phyloP scores from a whole-genome alignment of 345 rosid genomes.

The Lepidium africanum region DNA sequence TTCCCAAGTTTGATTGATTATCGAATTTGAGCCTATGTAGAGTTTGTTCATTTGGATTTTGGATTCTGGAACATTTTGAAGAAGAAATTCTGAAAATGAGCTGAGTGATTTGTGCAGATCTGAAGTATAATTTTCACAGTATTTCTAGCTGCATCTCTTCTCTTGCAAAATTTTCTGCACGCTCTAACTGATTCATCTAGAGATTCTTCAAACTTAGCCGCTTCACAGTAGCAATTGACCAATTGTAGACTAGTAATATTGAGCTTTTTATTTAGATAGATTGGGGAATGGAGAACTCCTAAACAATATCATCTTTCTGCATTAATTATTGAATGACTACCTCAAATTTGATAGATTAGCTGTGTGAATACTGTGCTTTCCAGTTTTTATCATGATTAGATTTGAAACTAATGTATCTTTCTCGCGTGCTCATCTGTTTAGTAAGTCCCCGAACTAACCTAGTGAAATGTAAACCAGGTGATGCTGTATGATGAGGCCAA shows the following conservation, averaged over 20 bases:
- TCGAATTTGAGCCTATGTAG: not conserved
- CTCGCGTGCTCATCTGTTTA: not conserved
- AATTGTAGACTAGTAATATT: not conserved
- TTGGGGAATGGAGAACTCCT: not conserved
- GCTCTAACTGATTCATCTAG: not conserved
- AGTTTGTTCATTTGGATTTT: not conserved
- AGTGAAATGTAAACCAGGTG: constrained; percentile 32
- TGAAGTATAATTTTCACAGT: not conserved
- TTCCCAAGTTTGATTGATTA: not conserved
- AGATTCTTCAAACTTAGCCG: not conserved
- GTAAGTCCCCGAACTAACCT: not conserved
- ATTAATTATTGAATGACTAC: not conserved
- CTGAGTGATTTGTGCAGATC: not conserved
- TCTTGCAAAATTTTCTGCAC: not conserved
- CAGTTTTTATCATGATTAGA: not conserved
- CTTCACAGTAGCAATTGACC: not conserved
- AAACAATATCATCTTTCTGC: not conserved
- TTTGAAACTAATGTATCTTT: not conserved
- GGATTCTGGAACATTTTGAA: not conserved
- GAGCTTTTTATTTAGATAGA: not conserved
- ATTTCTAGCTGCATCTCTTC: too few relatives aligned
- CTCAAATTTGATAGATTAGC: not conserved
- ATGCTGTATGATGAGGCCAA: constrained; percentile 65
- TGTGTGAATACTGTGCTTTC: not conserved
- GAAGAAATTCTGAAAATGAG: not conserved